Evolutionary conservation across 768 basidiomycete species (phyloP).

Genomic region (Lactifluus hygrophoroides): DNA sequence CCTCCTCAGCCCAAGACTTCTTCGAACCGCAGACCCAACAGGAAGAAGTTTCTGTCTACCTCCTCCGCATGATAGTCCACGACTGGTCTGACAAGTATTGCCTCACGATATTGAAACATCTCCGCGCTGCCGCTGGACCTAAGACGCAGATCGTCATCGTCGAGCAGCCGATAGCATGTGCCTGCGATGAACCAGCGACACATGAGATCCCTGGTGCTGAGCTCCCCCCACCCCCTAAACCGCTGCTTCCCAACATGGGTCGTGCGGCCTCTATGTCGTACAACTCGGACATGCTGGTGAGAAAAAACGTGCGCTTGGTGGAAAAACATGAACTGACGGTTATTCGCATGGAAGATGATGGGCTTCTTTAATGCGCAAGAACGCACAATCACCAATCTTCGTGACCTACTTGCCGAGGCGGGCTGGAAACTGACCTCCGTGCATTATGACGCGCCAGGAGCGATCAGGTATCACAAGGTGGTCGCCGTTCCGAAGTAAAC

Average conservation of each 20-base stretch:
- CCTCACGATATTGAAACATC: slow-evolving; percentile 22
- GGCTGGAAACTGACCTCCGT: neutral
- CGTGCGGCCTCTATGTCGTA: slow-evolving; percentile 15
- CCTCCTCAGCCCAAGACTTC: slow-evolving; percentile 21
- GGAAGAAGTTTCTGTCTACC: slow-evolving; percentile 26
- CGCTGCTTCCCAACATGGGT: slow-evolving; percentile 24
- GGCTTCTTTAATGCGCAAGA: neutral
- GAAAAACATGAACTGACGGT: neutral
- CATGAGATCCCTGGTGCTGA: slow-evolving; percentile 15
- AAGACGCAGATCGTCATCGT: slow-evolving; percentile 25
- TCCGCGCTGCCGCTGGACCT: slow-evolving; percentile 22
- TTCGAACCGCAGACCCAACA: slow-evolving; percentile 22
- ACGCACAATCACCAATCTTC: neutral
- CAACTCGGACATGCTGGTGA: slow-evolving; percentile 18
- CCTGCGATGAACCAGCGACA: slow-evolving; percentile 19
- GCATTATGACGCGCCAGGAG: neutral
- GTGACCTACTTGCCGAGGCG: neutral
- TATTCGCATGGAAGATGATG: neutral
- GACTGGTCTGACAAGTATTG: slow-evolving; percentile 30
- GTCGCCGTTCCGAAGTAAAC: neutral
- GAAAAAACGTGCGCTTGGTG: neutral
- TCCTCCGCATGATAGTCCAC: slow-evolving; percentile 26
- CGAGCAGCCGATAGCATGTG: slow-evolving; percentile 23
- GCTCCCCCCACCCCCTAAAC: slow-evolving; percentile 18
- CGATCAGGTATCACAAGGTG: neutral